These are phyloP conservation scores for Saccharomyces hybrid DNA, from an alignment of 1,139 yeast genomes.

Conservation along the genomic window DNA sequence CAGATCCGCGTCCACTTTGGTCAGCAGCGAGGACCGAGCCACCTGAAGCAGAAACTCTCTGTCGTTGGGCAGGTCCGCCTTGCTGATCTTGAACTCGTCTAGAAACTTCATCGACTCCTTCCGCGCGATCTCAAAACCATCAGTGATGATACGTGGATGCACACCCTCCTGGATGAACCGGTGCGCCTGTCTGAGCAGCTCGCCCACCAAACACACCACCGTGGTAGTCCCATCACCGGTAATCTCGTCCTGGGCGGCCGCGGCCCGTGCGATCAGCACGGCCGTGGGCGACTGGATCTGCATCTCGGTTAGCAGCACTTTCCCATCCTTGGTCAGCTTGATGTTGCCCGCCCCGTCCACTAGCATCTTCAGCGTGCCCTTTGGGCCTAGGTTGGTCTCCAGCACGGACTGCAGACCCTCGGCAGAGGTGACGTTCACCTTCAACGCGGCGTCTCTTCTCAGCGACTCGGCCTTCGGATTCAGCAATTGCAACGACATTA, in stretches of 20 bases:
- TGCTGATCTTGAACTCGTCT: constrained; percentile 46
- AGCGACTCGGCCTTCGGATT: constrained; percentile 96
- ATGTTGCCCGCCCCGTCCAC: constrained; percentile 96
- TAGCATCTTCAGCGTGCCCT: constrained; percentile 63
- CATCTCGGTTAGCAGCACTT: constrained; percentile 89
- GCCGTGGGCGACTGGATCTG: constrained; percentile 99
- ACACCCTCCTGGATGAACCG: constrained; percentile 88
- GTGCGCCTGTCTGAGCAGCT: constrained; percentile 88
- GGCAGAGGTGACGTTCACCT: constrained; percentile 92
- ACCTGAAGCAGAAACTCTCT: constrained; percentile 86
- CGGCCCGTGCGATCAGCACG: constrained; percentile 96
- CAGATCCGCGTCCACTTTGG: constrained; percentile 72
- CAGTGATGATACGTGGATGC: constrained; percentile 90
- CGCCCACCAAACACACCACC: constrained; percentile 90
- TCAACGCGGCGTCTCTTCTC: constrained; percentile 88
- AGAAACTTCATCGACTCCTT: constrained; percentile 63
- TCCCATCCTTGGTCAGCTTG: constrained; percentile 95
- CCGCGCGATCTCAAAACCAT: constrained; percentile 90
- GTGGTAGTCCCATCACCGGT: constrained; percentile 99
- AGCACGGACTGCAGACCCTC: constrained; percentile 92
- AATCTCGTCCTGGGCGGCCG: constrained; percentile 97
- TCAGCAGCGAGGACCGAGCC: constrained; percentile 79
- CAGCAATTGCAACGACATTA: constrained; percentile 61
- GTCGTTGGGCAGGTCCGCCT: constrained; percentile 40
- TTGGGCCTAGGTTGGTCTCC: constrained; percentile 90